phyloP scores from a whole-genome alignment of 345 rosid species.

The Raphanus raphanistrum region DNA sequence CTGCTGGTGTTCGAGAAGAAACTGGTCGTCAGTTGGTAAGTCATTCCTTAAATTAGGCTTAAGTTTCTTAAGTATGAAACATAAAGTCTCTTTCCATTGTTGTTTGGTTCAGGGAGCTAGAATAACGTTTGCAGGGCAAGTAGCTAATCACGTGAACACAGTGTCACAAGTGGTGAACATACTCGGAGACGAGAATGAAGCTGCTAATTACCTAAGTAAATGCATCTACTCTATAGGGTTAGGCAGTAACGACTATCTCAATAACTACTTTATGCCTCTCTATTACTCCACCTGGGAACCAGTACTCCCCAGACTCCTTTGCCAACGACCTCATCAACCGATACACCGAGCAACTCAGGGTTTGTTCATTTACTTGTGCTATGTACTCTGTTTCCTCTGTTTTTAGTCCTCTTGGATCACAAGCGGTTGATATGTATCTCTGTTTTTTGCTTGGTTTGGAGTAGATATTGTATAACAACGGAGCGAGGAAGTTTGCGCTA shows the following conservation, averaged over 20 bases:
- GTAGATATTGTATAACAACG: slow-evolving; percentile 65
- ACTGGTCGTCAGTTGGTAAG: slow-evolving; percentile 77
- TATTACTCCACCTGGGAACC: slow-evolving; percentile 55
- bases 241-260: slow-evolving; percentile 95
- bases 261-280: slow-evolving; percentile 84
- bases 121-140: slow-evolving; percentile 74
- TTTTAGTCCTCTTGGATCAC: no score
- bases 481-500: slow-evolving; percentile 84
- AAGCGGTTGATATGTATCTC: no score
- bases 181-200: slow-evolving; percentile 57
- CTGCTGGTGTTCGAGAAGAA: slow-evolving; percentile 84
- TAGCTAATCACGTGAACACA: slow-evolving; percentile 60
- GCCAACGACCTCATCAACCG: slow-evolving; percentile 60
- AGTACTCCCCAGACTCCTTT: slow-evolving; percentile 59
- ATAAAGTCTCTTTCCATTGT: neutral
- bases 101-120: slow-evolving; percentile 60
- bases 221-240: slow-evolving; percentile 74
- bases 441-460: neutral
- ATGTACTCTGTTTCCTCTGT: neutral
- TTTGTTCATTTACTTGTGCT: slow-evolving; percentile 2
- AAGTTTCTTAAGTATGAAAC: neutral
- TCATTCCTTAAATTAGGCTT: neutral
- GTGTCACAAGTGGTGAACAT: slow-evolving; percentile 59
- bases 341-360: slow-evolving; percentile 65
- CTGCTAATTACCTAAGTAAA: slow-evolving; percentile 61